Evolutionary conservation across 768 basidiomycete genomes (phyloP).

Genomic region (Terana coerulea): DNA sequence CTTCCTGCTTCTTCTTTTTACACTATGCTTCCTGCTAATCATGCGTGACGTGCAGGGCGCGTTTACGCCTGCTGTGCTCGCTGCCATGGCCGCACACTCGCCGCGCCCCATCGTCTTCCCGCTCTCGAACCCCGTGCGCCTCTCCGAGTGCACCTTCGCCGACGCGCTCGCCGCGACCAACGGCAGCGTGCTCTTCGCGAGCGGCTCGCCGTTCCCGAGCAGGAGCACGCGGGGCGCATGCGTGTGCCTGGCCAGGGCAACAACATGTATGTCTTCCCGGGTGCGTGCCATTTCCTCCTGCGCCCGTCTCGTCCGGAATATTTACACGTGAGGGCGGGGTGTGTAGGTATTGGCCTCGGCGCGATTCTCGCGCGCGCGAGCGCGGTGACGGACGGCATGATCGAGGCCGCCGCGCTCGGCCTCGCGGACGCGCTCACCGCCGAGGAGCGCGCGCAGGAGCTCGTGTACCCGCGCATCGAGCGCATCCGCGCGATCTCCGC

Average conservation of each 20-base stretch:
- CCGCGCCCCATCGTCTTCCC: conserved; percentile 89
- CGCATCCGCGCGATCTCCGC: conserved; percentile 85
- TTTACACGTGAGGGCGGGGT: no score
- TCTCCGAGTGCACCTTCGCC: conserved; percentile 77
- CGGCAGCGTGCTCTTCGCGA: conserved; percentile 81
- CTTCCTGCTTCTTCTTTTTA: not conserved
- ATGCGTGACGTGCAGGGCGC: conserved; percentile 60
- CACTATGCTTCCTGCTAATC: conserved; percentile 1
- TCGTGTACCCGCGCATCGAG: conserved; percentile 82
- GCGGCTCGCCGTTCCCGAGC: conserved; percentile 82
- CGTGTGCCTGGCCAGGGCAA: conserved; percentile 88
- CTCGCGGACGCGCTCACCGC: conserved; percentile 68
- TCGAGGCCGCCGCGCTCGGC: conserved; percentile 82
- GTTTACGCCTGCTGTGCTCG: conserved; percentile 68
- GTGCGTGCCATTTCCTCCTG: conserved; percentile 26
- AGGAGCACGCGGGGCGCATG: conserved; percentile 48
- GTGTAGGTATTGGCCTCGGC: conserved; percentile 67
- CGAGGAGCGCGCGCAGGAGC: conserved; percentile 60
- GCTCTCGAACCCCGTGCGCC: conserved; percentile 82
- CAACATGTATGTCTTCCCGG: conserved; percentile 88
- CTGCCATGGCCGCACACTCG: conserved; percentile 76
- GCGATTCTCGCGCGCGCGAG: conserved; percentile 67
- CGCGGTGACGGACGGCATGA: conserved; percentile 80
- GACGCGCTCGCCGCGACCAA: conserved; percentile 70
- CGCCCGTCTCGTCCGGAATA: not conserved